A percentile compares a stretch with the other conserved stretches of the same genome.
Evolutionary conservation across 495 filamentous ascomycete species (phyloP).

Genomic region (Annulohypoxylon nitens): DNA sequence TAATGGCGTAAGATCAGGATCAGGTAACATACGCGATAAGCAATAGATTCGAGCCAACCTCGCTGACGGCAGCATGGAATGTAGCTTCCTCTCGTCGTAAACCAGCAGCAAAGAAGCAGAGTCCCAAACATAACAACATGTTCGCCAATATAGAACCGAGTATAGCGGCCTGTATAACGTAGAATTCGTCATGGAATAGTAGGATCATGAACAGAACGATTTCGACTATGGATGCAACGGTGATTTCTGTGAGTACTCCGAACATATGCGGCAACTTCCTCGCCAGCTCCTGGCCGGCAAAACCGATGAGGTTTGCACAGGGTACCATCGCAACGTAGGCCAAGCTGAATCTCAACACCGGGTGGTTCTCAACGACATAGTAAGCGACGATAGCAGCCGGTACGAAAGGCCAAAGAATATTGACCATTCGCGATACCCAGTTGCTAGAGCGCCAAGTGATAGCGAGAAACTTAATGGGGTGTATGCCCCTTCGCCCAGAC

Average conservation of each 20-base stretch:
- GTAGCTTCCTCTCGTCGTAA: constrained; percentile 72
- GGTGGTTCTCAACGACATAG: constrained; percentile 60
- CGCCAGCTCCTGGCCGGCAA: constrained; percentile 84
- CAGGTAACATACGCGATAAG: constrained; percentile 73
- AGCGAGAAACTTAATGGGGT: constrained; percentile 57
- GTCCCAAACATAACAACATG: constrained; percentile 78
- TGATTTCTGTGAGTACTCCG: constrained; percentile 82
- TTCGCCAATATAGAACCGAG: constrained; percentile 86
- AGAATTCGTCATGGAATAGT: constrained; percentile 65
- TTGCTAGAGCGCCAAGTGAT: constrained; percentile 60
- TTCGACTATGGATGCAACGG: constrained; percentile 82
- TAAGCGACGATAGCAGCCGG: constrained; percentile 64
- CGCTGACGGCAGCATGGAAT: constrained; percentile 82
- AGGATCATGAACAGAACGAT: constrained; percentile 86
- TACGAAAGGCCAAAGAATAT: constrained; percentile 68
- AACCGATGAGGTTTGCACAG: constrained; percentile 87
- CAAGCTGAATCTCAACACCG: constrained; percentile 58
- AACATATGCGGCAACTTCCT: constrained; percentile 82
- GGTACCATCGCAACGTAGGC: constrained; percentile 80
- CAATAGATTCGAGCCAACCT: constrained; percentile 83
- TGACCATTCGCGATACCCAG: constrained; percentile 57
- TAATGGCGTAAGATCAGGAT: background rate
- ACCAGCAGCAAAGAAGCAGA: constrained; percentile 84
- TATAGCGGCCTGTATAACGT: constrained; percentile 86
- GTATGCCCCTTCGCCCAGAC: constrained; percentile 59